A percentile compares a stretch with the other conserved stretches of the same genome.
Conservation (phyloP, 1,284 basidiomycete genomes). For the Austroboletus niveus region DNA sequence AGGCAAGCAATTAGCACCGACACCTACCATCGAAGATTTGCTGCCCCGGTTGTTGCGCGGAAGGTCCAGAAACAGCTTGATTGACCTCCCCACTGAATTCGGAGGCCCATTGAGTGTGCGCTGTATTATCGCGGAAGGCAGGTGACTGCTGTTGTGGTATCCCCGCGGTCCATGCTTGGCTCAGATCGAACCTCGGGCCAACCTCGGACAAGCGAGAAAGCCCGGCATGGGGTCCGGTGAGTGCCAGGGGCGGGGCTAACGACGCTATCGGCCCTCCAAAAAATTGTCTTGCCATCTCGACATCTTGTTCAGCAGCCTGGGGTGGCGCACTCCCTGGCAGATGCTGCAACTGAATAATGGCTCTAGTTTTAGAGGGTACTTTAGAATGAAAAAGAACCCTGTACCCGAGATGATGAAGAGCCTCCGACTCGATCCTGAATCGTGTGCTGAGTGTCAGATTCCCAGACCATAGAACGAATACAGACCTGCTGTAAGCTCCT, state of each 20-base stretch:
- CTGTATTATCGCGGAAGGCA: conserved; percentile 31
- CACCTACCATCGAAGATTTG: conserved; percentile 27
- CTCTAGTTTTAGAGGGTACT: conserved; percentile 3
- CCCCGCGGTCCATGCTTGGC: conserved; percentile 55
- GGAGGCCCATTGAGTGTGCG: conserved; percentile 44
- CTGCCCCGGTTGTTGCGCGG: conserved; percentile 32
- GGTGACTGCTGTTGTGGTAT: conserved; percentile 41
- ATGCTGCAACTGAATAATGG: conserved; percentile 58
- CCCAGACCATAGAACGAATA: conserved; percentile 2
- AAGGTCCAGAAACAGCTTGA: conserved; percentile 6
- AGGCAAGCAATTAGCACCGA: not conserved
- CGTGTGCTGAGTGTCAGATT: conserved; percentile 3
- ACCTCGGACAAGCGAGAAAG: conserved; percentile 37
- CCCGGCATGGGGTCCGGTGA: conserved; percentile 39
- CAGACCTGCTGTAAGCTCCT: conserved; percentile 81
- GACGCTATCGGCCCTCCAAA: conserved; percentile 53
- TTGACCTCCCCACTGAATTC: conserved; percentile 40
- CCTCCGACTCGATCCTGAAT: conserved; percentile 69
- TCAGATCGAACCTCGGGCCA: conserved; percentile 37
- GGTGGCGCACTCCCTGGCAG: conserved; percentile 55
- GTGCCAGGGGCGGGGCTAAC: conserved; percentile 29
- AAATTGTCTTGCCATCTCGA: conserved; percentile 75
- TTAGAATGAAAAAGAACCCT: conserved; percentile 15
- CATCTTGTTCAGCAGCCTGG: conserved; percentile 58
- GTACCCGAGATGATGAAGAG: conserved; percentile 66